A percentile compares a stretch with the other conserved stretches of the same genome.
These are phyloP conservation scores for Cymbopogon flexuosus DNA, from an alignment of 202 grass and related monocot genomes.

Conservation along the genomic window DNA sequence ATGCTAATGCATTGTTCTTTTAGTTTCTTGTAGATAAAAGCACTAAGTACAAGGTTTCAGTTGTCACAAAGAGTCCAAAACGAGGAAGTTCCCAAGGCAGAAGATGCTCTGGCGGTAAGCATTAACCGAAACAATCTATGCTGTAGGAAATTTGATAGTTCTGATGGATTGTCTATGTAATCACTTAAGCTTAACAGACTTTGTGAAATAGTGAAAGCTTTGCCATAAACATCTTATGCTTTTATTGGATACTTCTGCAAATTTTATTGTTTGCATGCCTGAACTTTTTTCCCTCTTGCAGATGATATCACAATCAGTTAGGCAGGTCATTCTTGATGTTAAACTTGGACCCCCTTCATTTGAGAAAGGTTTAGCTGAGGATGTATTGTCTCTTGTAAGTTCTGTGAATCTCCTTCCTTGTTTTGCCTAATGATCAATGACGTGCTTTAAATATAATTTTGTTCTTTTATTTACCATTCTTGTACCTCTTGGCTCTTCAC, in stretches of 20 bases:
- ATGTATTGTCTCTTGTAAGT: conserved; percentile 77
- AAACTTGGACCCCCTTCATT: conserved; percentile 82
- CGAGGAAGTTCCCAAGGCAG: conserved; percentile 45
- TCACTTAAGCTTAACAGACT: not conserved
- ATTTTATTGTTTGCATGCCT: not conserved
- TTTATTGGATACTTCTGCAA: not conserved
- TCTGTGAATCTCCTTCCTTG: not conserved
- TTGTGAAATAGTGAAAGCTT: not conserved
- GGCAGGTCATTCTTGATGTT: conserved; percentile 76
- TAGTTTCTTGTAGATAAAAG: conserved; percentile 63
- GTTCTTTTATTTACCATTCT: not conserved
- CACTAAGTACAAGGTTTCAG: conserved; percentile 51
- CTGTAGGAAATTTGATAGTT: too few species aligned
- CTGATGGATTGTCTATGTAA: not conserved
- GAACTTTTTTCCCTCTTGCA: conserved; percentile 29
- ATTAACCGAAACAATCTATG: not conserved
- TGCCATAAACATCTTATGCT: not conserved
- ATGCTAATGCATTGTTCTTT: conserved; percentile 34
- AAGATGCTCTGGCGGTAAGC: conserved; percentile 61
- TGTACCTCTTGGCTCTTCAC: not conserved
- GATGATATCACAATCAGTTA: conserved; percentile 61
- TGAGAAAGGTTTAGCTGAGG: conserved; percentile 64
- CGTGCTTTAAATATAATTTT: not conserved
- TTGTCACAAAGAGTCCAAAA: conserved; percentile 47
- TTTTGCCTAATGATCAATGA: not conserved